Evolutionary conservation across 495 filamentous ascomycete genomes (phyloP).

Genomic region (Daldinia vernicosa): DNA sequence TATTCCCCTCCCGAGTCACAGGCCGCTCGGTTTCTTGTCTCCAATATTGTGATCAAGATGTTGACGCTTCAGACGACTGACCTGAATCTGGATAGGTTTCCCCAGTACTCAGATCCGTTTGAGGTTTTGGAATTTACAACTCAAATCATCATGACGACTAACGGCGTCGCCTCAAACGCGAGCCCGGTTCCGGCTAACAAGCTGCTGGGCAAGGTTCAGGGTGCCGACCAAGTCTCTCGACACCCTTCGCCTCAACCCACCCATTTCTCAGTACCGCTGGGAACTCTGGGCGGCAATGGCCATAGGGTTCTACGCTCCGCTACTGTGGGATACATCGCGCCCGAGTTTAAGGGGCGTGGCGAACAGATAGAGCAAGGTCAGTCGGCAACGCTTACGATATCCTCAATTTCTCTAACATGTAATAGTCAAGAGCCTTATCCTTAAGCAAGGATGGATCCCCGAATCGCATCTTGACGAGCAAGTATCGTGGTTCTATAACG

Average conservation of each 20-base stretch:
- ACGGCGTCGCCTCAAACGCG: slow-evolving; percentile 23
- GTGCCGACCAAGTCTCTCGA: slow-evolving; percentile 43
- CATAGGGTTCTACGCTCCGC: slow-evolving; percentile 80
- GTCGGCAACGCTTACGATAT: slow-evolving; percentile 33
- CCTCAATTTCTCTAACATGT: slow-evolving; percentile 33
- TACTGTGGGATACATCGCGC: slow-evolving; percentile 94
- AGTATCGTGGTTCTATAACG: slow-evolving; percentile 95
- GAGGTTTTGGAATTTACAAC: slow-evolving; percentile 28
- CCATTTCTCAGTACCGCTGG: slow-evolving; percentile 79
- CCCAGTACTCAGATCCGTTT: slow-evolving; percentile 47
- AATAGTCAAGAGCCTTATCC: slow-evolving; percentile 55
- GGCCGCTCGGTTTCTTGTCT: background rate
- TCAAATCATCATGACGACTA: slow-evolving; percentile 45
- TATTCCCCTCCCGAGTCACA: background rate
- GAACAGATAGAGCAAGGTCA: slow-evolving; percentile 91
- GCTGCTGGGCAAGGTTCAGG: slow-evolving; percentile 49
- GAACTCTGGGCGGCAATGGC: slow-evolving; percentile 61
- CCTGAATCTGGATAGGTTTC: slow-evolving; percentile 53
- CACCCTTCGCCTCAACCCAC: slow-evolving; percentile 91
- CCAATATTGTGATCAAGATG: slow-evolving; percentile 41
- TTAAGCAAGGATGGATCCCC: slow-evolving; percentile 78
- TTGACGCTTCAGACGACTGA: slow-evolving; percentile 58
- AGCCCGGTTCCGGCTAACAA: slow-evolving; percentile 45
- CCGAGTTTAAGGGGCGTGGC: slow-evolving; percentile 92
- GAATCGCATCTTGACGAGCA: slow-evolving; percentile 82